These are phyloP conservation scores for Aspergillus carlsbadensis DNA, from an alignment of 495 filamentous ascomycete species.

Conservation along the genomic window DNA sequence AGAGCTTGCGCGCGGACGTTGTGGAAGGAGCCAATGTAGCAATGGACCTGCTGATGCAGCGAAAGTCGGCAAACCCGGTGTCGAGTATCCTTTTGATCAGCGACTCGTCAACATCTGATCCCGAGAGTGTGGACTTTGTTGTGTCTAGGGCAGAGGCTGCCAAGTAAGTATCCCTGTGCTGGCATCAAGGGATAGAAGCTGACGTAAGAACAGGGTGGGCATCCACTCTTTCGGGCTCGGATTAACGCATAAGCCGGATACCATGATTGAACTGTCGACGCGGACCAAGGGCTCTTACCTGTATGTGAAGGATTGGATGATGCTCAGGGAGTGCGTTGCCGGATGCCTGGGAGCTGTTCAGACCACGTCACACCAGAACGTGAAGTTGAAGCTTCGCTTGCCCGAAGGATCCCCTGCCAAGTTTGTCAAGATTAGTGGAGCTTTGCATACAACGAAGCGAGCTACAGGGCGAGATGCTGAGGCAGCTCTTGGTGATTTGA, in stretches of 20 bases:
- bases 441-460: slow-evolving; percentile 93
- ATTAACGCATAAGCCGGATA: slow-evolving; percentile 96
- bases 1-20: slow-evolving; percentile 93
- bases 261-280: slow-evolving; percentile 95
- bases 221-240: slow-evolving; percentile 97
- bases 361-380: slow-evolving; percentile 97
- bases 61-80: slow-evolving; percentile 93
- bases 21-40: slow-evolving; percentile 98
- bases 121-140: slow-evolving; percentile 96
- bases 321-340: slow-evolving; percentile 95
- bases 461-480: slow-evolving; percentile 97
- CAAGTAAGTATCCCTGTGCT: slow-evolving; percentile 60
- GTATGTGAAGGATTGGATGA: slow-evolving; percentile 99
- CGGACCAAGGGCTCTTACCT: slow-evolving; percentile 96
- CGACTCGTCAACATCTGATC: slow-evolving; percentile 96
- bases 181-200: slow-evolving; percentile 19
- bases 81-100: slow-evolving; percentile 97
- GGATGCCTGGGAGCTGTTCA: slow-evolving; percentile 94
- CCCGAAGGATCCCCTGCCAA: slow-evolving; percentile 97
- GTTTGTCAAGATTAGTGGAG: slow-evolving; percentile 97
- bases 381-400: slow-evolving; percentile 90
- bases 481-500: slow-evolving; percentile 85
- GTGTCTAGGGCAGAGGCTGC: slow-evolving; percentile 97
- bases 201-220: slow-evolving; percentile 63
- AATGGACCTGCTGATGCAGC: slow-evolving; percentile 98